Base-by-base conservation (phyloP, 352 stramenopile genomes). In the Phytopythium ostracodes region DNA sequence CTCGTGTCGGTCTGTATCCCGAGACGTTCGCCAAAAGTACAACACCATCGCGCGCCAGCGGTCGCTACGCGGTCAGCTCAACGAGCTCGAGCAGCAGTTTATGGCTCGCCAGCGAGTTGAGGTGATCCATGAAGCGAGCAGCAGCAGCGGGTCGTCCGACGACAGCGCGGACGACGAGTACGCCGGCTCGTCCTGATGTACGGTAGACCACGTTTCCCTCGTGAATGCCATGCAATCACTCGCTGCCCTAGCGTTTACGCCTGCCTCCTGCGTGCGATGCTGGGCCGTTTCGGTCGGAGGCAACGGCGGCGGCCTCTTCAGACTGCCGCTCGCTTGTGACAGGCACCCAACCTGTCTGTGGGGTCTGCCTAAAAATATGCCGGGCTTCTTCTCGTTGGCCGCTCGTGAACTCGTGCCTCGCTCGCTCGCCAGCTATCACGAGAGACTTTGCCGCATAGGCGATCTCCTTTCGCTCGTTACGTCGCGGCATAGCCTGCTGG, bases 1-100 rank as follows among this genome's bases (percentile, higher is more conserved):
- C 62, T 91, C 79, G 50, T 91, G 82, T 58, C 78, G 83, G 6
- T 82, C 77, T 36, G 68, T 91, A 20, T 88, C 82, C 1, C 74
- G 80, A 33, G 71, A 73, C 15, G 62, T 82, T 56, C 81, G 80
- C 10, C 59, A 59, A 0, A 76, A 75, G 42, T 73, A 87, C 64
- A 73, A 72, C 24, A 64, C 70, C 31, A 67, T 58, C 6, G 49
- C 49, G 22, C 66, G 63, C 9, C 47, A 60, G 0, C 60, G 79
- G 29, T 42, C 73, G 12, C 56, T 56, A 25, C 58, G 62, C 24
- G 31, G 60, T 12, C 64, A 47, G 11, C 51, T 81, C 4, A 72
- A 59, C 42, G 70, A 73, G 38, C 75, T 68, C 12, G 75, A 86
- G 53, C 64, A 58, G 18, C 68, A 81, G 7, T 79, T 67, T 36